Base-by-base conservation (phyloP, 2,329 filamentous ascomycete species). In the Sarocladium oryzae region DNA sequence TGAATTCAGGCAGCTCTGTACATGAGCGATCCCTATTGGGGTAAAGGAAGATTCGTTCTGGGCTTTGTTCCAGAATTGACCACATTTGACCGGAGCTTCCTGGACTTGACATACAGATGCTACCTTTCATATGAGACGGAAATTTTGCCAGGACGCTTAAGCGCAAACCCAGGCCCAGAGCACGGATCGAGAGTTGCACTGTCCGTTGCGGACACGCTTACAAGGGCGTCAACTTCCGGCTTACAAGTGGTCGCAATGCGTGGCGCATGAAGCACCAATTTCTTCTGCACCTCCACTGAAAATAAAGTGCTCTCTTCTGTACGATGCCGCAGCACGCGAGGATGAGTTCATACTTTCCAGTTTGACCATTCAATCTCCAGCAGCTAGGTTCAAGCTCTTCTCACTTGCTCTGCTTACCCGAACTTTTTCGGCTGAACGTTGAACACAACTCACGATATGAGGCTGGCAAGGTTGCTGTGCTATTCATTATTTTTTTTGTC, bases 211-310 rank as follows among this genome's bases (percentile, higher is more conserved):
- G 43, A 48, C 43, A 32, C 26, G 16, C 28, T 10, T 33, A n/a
- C 43, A 18, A 48, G 43, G 43, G 43, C 43, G 43, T 33, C 43
- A 33, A 48, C 43, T 23, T 16, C 43, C 43, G 43, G 43, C 43
- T 48, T 23, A 48, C 43, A 32, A 32, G 43, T 32, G 28, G 28
- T 48, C 28, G 40, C 16, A 24, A 6, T 7, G 26, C 26, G 43
- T 21, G 16, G 9, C 43, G 43, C 43, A 48, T 48, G 28, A 48
- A 32, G 15, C 24, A 30, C 43, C 43, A 48, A 48, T 48, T 48
- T 48, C 43, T 24, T 33, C 43, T 13, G 28, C 43, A 20, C 43
- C 43, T 20, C 43, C 24, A 48, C 16, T 48, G 43, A 15, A 33
- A 32, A 4, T 20, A 18, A 48, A 26, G 26, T n/a, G 8, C n/a